Evolutionary conservation across 495 filamentous ascomycete genomes (phyloP), one percentile per base, ranked within the genome.

Genomic region (Aspergillus carlsbadensis): DNA sequence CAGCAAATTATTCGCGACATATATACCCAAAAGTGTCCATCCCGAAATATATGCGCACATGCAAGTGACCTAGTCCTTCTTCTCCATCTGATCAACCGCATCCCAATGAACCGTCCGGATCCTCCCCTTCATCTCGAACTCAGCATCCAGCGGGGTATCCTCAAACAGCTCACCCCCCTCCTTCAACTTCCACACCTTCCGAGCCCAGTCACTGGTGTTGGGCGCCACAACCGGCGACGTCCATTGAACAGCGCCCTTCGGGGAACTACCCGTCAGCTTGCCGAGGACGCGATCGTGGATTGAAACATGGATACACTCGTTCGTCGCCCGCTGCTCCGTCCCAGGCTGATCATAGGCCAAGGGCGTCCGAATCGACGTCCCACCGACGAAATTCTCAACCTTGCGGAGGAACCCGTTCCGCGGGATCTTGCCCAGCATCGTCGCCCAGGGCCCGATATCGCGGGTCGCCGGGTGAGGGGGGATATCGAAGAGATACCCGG

Each of bases 251-350:
- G 50, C 13, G 6, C 43, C 44, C 10, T 11, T 3, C 15, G 10
- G n/a, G 4, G 13, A 17, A 0, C 36, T 37, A 5, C n/a, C n/a
- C 37, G 57, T n/a, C 24, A 46, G 41, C n/a, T n/a, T n/a, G n/a
- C n/a, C n/a, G n/a, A n/a, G n/a, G n/a, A n/a, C n/a, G n/a, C 65
- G 57, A 50, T 63, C 62, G 44, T 39, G 52, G 43, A 69, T 58
- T 17, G 66, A 69, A 29, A 61, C 59, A 57, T 69, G 66, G 14
- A 69, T 59, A 31, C 26, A 52, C 33, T 69, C 66, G 29, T 69
- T 63, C 37, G 64, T 69, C 10, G 54, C 52, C 26, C 37, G 43
- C 22, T 5, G 7, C 10, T 5, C 36, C n/a, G 24, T 20, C 15
- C 31, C 57, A 17, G 37, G 46, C 36, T 39, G 52, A 10, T 39